Base-by-base conservation (phyloP, 2,329 filamentous ascomycete species). In the Penicillium sp. region DNA sequence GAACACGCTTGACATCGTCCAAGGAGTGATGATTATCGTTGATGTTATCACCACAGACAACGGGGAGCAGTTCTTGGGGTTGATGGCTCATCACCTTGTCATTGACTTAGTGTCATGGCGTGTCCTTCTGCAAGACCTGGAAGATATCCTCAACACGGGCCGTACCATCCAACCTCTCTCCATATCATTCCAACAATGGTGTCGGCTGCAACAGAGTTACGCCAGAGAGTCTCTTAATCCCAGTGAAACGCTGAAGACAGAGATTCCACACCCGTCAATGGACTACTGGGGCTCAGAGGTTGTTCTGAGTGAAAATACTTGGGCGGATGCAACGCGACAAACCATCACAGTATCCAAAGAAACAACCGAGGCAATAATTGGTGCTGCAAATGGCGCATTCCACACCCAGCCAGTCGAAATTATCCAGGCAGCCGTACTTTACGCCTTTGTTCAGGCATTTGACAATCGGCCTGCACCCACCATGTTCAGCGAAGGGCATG, bases 381-480 rank as follows among this genome's bases (percentile, higher is more conserved):
- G 59, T 10, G 23, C 41, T n/a, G 52, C 53, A n/a, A 60, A 65
- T 38, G 43, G 41, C 2, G 56, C 60, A 3, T 51, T 65, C 13
- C 41, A 50, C 6, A 64, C 60, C 3, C 35, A 46, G 25, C 62
- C 52, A 45, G 12, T 55, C 27, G 50, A 64, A 53, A 43, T 65
- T n/a, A 50, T 86, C 4, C 42, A 47, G 6, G 78, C 84, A 2
- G 78, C 82, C 0, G 72, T 86, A 6, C 67, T 84, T 4, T 77
- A 85, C 7, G 84, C 84, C 0, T 87, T 86, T 67, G 74, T 77
- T 2, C 80, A 81, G 56, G 79, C 79, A 0, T 87, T 87, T 58
- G 74, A 78, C 15, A 82, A 86, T 51, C 77, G 84, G 19, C 59
- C 64, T 0, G 69, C 76, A 0, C 84, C 84, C 0, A 79, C 80